Evolutionary conservation across 371 early-diverging fungal species (phyloP).

Genomic region (Basidiobolus meristosporus): DNA sequence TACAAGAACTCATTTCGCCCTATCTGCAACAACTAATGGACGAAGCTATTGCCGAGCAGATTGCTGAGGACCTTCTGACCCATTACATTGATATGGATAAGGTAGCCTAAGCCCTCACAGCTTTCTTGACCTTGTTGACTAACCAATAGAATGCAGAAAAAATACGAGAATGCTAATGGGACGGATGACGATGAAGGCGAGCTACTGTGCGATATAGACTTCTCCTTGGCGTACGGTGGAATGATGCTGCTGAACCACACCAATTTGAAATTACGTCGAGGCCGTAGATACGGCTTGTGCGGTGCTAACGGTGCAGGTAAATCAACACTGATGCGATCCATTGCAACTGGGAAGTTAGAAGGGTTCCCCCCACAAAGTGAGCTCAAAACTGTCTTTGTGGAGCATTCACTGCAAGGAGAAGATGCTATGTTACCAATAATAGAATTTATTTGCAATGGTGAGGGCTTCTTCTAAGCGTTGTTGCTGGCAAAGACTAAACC

Average conservation of each 20-base stretch:
- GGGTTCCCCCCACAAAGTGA: constrained; percentile 60
- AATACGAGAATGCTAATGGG: constrained; percentile 15
- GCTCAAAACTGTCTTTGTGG: constrained; percentile 52
- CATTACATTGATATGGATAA: too few species aligned
- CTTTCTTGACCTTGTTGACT: too few species aligned
- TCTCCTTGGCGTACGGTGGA: constrained; percentile 69
- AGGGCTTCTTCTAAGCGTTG: constrained; percentile 1
- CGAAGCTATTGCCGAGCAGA: too few species aligned
- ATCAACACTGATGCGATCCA: constrained; percentile 73
- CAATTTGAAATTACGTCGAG: constrained; percentile 52
- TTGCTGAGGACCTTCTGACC: too few species aligned
- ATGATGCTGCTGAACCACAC: constrained; percentile 66
- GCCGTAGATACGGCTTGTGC: constrained; percentile 68
- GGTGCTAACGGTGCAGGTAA: constrained; percentile 84
- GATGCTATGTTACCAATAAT: constrained; percentile 41
- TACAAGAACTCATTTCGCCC: too few species aligned
- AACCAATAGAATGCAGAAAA: too few species aligned
- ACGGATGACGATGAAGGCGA: constrained; percentile 53
- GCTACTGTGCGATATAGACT: constrained; percentile 62
- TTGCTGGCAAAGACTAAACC: too few species aligned
- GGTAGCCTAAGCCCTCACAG: too few species aligned
- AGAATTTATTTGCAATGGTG: constrained; percentile 32
- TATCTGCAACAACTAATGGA: too few species aligned
- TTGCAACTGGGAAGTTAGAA: constrained; percentile 57
- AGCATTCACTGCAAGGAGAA: constrained; percentile 62